Conservation (phyloP, 2,329 filamentous ascomycete genomes). For the Aspergillus costaricaensis region DNA sequence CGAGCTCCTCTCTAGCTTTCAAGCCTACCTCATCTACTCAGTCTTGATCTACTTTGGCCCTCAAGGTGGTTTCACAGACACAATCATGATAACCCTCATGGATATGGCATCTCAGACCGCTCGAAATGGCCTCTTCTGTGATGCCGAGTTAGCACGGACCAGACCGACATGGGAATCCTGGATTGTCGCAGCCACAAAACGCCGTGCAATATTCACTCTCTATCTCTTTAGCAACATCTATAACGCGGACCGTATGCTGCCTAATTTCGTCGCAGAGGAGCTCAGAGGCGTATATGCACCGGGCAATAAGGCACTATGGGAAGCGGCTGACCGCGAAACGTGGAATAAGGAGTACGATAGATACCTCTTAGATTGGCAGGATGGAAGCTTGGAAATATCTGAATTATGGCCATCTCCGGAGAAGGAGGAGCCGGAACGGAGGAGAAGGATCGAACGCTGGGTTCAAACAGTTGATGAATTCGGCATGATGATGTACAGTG, state of each 20-base stretch:
- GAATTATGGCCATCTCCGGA: conserved; percentile 54
- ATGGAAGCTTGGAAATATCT: conserved; percentile 48
- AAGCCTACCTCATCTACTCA: conserved; percentile 57
- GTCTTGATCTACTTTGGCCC: conserved; percentile 52
- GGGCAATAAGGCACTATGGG: conserved; percentile 48
- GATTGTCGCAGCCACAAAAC: conserved; percentile 56
- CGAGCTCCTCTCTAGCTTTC: conserved; percentile 49
- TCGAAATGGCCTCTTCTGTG: conserved; percentile 48
- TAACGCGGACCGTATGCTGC: conserved; percentile 45
- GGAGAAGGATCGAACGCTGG: conserved; percentile 52
- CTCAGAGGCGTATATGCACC: conserved; percentile 50
- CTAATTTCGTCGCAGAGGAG: conserved; percentile 54
- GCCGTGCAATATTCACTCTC: conserved; percentile 54
- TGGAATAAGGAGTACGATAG: conserved; percentile 52
- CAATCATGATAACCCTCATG: conserved; percentile 54
- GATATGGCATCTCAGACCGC: conserved; percentile 49
- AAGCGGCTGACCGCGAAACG: conserved; percentile 33
- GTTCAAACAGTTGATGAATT: conserved; percentile 55
- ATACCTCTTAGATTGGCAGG: conserved; percentile 47
- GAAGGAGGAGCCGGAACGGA: conserved; percentile 31
- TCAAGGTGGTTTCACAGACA: conserved; percentile 37
- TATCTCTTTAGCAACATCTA: conserved; percentile 58
- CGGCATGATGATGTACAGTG: conserved; percentile 55
- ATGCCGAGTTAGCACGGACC: conserved; percentile 41
- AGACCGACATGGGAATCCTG: conserved; percentile 57